Evolutionary conservation across 352 stramenopile species (phyloP).

Genomic region (Globisporangium middletonii): DNA sequence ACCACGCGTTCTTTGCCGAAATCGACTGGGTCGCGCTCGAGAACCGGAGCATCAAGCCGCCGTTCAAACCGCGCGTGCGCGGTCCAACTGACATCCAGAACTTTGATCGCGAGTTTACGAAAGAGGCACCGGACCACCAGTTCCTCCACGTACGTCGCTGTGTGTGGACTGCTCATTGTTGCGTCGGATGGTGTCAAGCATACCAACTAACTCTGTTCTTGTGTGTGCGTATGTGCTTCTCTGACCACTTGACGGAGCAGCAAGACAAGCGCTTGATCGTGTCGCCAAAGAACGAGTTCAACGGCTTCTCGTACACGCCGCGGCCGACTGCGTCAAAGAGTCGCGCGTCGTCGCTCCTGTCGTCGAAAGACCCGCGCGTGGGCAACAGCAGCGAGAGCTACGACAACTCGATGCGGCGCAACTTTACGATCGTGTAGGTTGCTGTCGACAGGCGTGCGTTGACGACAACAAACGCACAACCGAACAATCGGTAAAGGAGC

Average conservation of each 20-base stretch:
- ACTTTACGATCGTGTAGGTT: conserved; percentile 26
- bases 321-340: conserved; percentile 14
- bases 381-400: conserved; percentile 28
- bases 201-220: conserved; percentile 2
- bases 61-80: conserved; percentile 81
- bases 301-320: conserved; percentile 78
- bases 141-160: conserved; percentile 48
- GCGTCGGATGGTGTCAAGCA: not conserved
- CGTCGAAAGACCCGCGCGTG: conserved; percentile 11
- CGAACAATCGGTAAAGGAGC: too few relatives aligned
- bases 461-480: too few relatives aligned
- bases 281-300: conserved; percentile 83
- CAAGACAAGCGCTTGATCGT: conserved; percentile 67
- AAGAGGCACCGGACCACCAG: conserved; percentile 68
- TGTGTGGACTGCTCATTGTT: conserved; percentile 2
- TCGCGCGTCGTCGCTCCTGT: conserved; percentile 5
- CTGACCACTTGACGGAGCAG: conserved; percentile 17
- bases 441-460: not conserved
- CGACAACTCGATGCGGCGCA: conserved; percentile 24
- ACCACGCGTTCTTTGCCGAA: conserved; percentile 72
- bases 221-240: not conserved
- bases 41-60: conserved; percentile 64
- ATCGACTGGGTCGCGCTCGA: conserved; percentile 78
- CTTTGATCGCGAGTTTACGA: conserved; percentile 87
- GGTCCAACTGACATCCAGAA: conserved; percentile 83